Evolutionary conservation across 345 rosid species (phyloP), one percentile per base, ranked within the genome.

Genomic region (Pistacia atlantica): DNA sequence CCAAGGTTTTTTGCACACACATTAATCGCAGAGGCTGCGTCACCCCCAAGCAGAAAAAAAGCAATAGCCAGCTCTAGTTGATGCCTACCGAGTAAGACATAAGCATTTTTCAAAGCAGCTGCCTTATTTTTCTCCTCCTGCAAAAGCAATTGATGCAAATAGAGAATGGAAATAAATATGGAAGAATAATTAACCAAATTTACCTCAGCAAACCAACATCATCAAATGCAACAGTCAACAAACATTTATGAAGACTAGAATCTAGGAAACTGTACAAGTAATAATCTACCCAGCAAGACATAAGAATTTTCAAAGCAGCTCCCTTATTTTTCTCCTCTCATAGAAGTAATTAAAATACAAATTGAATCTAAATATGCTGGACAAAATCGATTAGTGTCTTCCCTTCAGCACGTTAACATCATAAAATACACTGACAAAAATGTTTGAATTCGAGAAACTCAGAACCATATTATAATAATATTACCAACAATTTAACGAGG

Each of bases 21-120:
- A 63, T 87, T 87, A 77, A 92, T 80, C 48, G 98, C 98, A 55
- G 98, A 92, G 85, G 89, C 84, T 82, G 89, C 75, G 77, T 95
- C 98, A 77, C 98, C 95, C 75, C 98, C 98, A 78, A 95, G 97
- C 73, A 95, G 87, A 81, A 95, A 95, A 87, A 95, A 92, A 75
- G 95, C 97, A 83, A 86, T 78, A 64, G 98, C 97, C 80, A 92
- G 81, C 89, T 91, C 97, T 79, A 93, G 81, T 74, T 95, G 97
- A 83, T 95, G 98, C 79, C 90, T 90, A 58, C 98, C 97, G 91
- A 95, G 87, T 79, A 95, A 87, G 77, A 95, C 97, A 84, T 92
- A 95, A 17, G 97, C 98, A 89, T 95, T 92, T 87, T 95, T 95
- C 75, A 95, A 79, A 76, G 97, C 97, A 73, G 97, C 98, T 56